Percentiles rank a stretch among this genome's conserved stretches.
These are phyloP conservation scores for Zalaria sp. DNA, from an alignment of 2,329 filamentous ascomycete genomes.

Conservation along the genomic window DNA sequence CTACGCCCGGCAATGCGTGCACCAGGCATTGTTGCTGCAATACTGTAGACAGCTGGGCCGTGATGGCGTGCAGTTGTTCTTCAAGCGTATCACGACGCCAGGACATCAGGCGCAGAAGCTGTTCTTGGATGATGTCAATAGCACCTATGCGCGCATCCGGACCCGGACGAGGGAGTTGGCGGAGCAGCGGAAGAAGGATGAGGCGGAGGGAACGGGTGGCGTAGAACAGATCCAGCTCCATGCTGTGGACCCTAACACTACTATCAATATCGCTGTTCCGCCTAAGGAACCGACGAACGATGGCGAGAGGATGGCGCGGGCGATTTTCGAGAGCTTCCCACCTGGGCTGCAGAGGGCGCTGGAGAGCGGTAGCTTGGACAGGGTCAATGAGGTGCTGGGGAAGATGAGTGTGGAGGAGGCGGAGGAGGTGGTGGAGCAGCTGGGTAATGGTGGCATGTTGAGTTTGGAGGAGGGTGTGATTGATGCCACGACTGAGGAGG, in stretches of 20 bases:
- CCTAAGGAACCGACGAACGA: conserved; percentile 50
- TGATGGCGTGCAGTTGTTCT: conserved; percentile 84
- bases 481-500: conserved; percentile 51
- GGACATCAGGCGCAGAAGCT: conserved; percentile 82
- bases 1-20: conserved; percentile 74
- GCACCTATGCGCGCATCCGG: conserved; percentile 72
- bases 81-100: conserved; percentile 83
- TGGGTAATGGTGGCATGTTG: conserved; percentile 75
- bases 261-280: conserved; percentile 77
- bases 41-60: conserved; percentile 84
- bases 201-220: conserved; percentile 42
- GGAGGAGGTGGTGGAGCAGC: conserved; percentile 66
- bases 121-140: conserved; percentile 85
- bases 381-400: conserved; percentile 75
- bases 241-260: conserved; percentile 85
- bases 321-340: conserved; percentile 72
- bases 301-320: conserved; percentile 47
- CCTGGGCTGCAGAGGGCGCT: conserved; percentile 70
- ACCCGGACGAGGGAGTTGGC: conserved; percentile 61
- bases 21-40: conserved; percentile 82
- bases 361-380: conserved; percentile 76
- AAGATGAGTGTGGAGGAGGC: conserved; percentile 82
- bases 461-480: conserved; percentile 89
- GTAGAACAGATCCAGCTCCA: conserved; percentile 97
- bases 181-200: conserved; percentile 35